Conservation (phyloP, 2,329 filamentous ascomycete species). For the Beauveria varroae region DNA sequence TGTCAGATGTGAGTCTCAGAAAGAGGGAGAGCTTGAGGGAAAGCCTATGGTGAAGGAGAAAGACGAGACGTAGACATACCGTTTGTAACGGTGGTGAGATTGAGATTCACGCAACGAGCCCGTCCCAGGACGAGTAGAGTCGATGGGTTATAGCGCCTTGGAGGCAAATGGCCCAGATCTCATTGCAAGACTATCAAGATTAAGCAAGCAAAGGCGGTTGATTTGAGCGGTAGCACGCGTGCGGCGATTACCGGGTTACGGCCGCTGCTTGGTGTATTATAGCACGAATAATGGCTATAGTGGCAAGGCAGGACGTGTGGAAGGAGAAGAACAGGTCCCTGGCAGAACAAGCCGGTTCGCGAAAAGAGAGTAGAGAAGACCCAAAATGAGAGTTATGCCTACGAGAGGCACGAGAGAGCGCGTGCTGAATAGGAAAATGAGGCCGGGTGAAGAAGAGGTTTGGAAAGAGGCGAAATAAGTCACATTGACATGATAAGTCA, state of each 20-base stretch:
- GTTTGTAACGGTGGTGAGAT: constrained; percentile 8
- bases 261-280: neutral
- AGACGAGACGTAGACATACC: neutral
- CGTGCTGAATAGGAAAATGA: neutral
- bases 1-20: constrained; percentile 9
- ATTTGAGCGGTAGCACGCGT: neutral
- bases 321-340: neutral
- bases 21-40: neutral
- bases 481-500: constrained; percentile 12
- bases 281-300: neutral
- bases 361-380: neutral
- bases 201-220: neutral
- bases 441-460: neutral
- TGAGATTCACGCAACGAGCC: neutral
- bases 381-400: constrained; percentile 7
- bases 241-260: neutral
- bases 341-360: neutral
- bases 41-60: neutral
- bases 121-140: neutral
- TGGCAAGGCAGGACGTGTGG: neutral
- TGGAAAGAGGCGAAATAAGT: neutral
- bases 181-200: neutral
- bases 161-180: neutral
- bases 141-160: constrained; percentile 1
- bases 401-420: constrained; percentile 4